A percentile compares a stretch with the other conserved stretches of the same genome.
phyloP scores from a whole-genome alignment of 192 early-diverging fungal genomes.

The Coemansia sp. region DNA sequence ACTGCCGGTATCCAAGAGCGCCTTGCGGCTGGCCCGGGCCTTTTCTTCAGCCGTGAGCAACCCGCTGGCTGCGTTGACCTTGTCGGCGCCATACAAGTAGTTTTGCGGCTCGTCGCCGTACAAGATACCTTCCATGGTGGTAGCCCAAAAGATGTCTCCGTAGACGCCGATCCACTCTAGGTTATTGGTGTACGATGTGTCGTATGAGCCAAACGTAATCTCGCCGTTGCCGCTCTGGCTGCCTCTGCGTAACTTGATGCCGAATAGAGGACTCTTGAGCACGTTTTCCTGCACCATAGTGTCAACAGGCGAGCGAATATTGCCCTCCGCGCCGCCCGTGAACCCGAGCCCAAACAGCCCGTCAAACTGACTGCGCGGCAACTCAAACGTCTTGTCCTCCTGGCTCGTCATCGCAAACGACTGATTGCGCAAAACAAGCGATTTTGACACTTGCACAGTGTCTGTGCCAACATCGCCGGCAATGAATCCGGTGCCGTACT shows the following conservation, averaged over 20 bases:
- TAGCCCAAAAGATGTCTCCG: slow-evolving; percentile 60
- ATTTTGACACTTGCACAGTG: slow-evolving; percentile 38
- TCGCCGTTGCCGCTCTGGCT: slow-evolving; percentile 40
- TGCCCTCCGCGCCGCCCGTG: slow-evolving; percentile 43
- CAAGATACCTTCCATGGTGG: slow-evolving; percentile 51
- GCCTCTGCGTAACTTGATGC: slow-evolving; percentile 39
- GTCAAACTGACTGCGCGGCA: slow-evolving; percentile 53
- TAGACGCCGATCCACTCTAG: slow-evolving; percentile 57
- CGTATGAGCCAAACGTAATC: slow-evolving; percentile 57
- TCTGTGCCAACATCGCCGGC: slow-evolving; percentile 91
- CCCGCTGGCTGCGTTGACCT: slow-evolving; percentile 18
- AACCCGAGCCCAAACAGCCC: slow-evolving; percentile 58
- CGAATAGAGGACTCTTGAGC: slow-evolving; percentile 41
- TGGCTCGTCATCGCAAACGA: slow-evolving; percentile 45
- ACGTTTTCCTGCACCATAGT: slow-evolving; percentile 41
- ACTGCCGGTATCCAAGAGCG: slow-evolving; percentile 51
- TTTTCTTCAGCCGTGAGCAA: slow-evolving; percentile 19
- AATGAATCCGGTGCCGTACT: slow-evolving; percentile 89
- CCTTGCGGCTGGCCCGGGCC: slow-evolving; percentile 52
- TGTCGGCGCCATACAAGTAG: slow-evolving; percentile 51
- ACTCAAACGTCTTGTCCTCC: slow-evolving; percentile 48
- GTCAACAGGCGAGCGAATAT: slow-evolving; percentile 41
- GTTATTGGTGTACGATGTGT: slow-evolving; percentile 49
- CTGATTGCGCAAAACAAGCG: slow-evolving; percentile 43
- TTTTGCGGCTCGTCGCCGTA: slow-evolving; percentile 50